These are phyloP conservation scores for Paecilomyces niveus DNA, from an alignment of 2,329 filamentous ascomycete species.

Conservation along the genomic window DNA sequence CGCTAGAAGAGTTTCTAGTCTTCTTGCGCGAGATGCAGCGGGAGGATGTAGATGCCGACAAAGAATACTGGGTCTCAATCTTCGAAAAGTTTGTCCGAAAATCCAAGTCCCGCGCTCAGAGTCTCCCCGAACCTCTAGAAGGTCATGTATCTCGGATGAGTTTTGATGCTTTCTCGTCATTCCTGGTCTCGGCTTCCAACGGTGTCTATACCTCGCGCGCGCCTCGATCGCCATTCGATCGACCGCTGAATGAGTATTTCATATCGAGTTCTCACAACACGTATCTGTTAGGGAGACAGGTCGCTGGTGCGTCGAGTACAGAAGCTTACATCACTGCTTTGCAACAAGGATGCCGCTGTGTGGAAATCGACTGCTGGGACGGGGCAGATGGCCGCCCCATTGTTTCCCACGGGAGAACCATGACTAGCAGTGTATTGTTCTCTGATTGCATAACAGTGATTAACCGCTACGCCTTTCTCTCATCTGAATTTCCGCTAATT, in stretches of 20 bases:
- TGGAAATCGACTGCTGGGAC: slow-evolving; percentile 98
- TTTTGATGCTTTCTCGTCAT: slow-evolving; percentile 69
- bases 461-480: slow-evolving; percentile 86
- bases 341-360: slow-evolving; percentile 82
- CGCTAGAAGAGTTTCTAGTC: slow-evolving; percentile 62
- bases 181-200: slow-evolving; percentile 68
- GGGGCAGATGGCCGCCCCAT: slow-evolving; percentile 78
- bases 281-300: slow-evolving; percentile 85
- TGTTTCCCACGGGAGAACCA: slow-evolving; percentile 83
- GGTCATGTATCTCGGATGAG: slow-evolving; percentile 58
- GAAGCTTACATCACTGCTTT: slow-evolving; percentile 91
- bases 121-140: slow-evolving; percentile 34
- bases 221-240: slow-evolving; percentile 61
- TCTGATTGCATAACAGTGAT: slow-evolving; percentile 87
- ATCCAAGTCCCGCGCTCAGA: slow-evolving; percentile 44
- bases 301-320: slow-evolving; percentile 82
- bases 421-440: slow-evolving; percentile 85
- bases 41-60: slow-evolving; percentile 64
- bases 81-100: slow-evolving; percentile 65
- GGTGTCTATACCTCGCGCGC: slow-evolving; percentile 56
- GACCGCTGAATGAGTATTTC: slow-evolving; percentile 92
- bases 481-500: slow-evolving; percentile 82
- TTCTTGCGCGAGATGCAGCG: slow-evolving; percentile 71
- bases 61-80: slow-evolving; percentile 59
- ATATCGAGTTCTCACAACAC: slow-evolving; percentile 99